Percentiles rank a stretch among this genome's conserved stretches.
phyloP scores from a whole-genome alignment of 768 basidiomycete genomes.

The Calocera cornea region DNA sequence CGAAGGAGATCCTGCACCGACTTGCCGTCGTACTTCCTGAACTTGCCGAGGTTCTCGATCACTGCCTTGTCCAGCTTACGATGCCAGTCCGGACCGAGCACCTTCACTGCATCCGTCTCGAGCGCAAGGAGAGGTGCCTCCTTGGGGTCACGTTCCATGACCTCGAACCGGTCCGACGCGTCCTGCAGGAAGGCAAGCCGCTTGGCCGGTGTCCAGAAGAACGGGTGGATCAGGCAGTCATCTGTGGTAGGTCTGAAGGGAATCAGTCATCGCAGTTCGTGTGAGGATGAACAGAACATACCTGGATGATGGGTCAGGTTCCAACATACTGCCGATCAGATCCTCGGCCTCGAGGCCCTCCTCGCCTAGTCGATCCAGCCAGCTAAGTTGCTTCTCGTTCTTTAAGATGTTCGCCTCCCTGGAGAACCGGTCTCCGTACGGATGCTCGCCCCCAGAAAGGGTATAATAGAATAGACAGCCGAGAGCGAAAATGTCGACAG shows the following conservation, averaged over 20 bases:
- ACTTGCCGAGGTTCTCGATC: constrained; percentile 91
- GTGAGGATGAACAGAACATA: constrained; percentile 24
- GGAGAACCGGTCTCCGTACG: constrained; percentile 86
- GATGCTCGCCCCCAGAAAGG: constrained; percentile 79
- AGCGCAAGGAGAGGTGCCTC: constrained; percentile 61
- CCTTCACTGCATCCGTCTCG: constrained; percentile 50
- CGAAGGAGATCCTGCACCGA: constrained; percentile 85
- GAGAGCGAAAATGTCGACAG: constrained; percentile 90
- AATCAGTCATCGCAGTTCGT: constrained; percentile 5
- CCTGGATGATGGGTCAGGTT: constrained; percentile 62
- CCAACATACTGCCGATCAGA: constrained; percentile 66
- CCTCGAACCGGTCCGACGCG: constrained; percentile 93
- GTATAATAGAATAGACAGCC: constrained; percentile 94
- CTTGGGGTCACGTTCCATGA: constrained; percentile 86
- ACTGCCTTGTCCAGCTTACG: constrained; percentile 73
- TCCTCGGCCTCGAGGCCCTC: constrained; percentile 85
- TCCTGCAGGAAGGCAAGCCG: constrained; percentile 92
- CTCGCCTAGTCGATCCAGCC: constrained; percentile 72
- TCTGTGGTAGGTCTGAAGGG: constrained; percentile 66
- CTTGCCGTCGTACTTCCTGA: constrained; percentile 86
- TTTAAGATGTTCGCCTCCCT: constrained; percentile 88
- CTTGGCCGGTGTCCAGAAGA: constrained; percentile 86
- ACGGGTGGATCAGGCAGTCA: constrained; percentile 80
- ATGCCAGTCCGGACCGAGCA: constrained; percentile 90
- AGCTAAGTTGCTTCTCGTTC: constrained; percentile 54